These are phyloP conservation scores for Penicillium sp. DNA, from an alignment of 2,329 filamentous ascomycete species.

Conservation along the genomic window DNA sequence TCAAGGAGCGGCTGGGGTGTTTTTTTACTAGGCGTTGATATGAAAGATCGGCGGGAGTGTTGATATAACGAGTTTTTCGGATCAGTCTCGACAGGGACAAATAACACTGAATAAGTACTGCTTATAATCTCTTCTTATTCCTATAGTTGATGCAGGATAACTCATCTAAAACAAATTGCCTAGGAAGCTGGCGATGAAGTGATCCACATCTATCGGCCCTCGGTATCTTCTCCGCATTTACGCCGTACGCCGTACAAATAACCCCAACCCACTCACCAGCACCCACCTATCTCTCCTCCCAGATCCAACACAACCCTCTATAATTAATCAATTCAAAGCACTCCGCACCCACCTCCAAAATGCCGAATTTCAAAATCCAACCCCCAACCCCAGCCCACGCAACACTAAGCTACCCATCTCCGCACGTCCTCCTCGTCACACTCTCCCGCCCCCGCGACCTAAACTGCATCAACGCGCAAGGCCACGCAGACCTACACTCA, in stretches of 20 bases:
- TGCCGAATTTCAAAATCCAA: constrained; percentile 30
- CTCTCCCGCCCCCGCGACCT: constrained; percentile 46
- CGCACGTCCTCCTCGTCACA: constrained; percentile 51
- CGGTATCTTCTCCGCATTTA: constrained; percentile 22
- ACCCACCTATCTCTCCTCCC: not conserved
- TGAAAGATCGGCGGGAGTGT: constrained; percentile 12
- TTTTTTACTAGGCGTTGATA: constrained; percentile 19
- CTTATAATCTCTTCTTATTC: not conserved
- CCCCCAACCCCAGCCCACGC: constrained; percentile 35
- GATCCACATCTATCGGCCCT: constrained; percentile 21
- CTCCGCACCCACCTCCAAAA: constrained; percentile 5
- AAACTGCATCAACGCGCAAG: constrained; percentile 48
- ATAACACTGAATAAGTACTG: not conserved
- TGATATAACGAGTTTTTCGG: constrained; percentile 10
- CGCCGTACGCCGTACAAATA: not conserved
- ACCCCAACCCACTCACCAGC: not conserved
- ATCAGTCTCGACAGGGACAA: not conserved
- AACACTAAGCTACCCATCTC: constrained; percentile 45
- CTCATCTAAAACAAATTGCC: not conserved
- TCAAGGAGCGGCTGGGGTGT: constrained; percentile 9
- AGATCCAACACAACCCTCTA: not conserved
- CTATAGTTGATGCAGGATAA: not conserved
- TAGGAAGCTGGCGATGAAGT: not conserved
- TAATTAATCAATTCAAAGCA: not conserved
- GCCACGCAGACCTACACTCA: constrained; percentile 44